phyloP scores from a whole-genome alignment of 441 rosid species.

The Cnidoscolus chayamansa region DNA sequence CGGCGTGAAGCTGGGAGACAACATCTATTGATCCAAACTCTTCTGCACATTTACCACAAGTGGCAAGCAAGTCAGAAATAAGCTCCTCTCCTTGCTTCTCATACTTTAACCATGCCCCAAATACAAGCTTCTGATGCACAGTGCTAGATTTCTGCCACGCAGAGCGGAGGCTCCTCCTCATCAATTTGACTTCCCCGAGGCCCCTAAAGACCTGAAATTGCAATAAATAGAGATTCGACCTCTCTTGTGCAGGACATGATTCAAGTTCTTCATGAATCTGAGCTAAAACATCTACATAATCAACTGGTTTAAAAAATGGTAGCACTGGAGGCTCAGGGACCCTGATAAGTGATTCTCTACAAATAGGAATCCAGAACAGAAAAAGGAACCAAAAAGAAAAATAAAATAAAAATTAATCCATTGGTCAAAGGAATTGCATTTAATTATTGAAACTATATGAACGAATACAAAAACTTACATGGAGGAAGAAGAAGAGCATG shows the following conservation, averaged over 20 bases:
- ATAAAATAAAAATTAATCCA: background rate
- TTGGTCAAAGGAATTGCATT: constrained; percentile 7
- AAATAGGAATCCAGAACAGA: constrained; percentile 24
- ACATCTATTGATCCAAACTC: constrained; percentile 71
- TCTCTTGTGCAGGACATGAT: constrained; percentile 60
- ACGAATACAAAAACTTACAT: constrained; percentile 49
- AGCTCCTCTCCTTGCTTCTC: constrained; percentile 90
- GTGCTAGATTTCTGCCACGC: constrained; percentile 87
- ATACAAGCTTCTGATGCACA: constrained; percentile 81
- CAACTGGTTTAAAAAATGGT: constrained; percentile 80
- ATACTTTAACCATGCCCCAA: constrained; percentile 89
- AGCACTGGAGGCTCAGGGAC: constrained; percentile 77
- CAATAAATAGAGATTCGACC: constrained; percentile 64
- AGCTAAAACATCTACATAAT: constrained; percentile 93
- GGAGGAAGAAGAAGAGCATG: constrained; percentile 58
- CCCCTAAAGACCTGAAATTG: constrained; percentile 93
- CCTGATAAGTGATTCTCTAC: constrained; percentile 94
- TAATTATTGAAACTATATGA: constrained; percentile 1
- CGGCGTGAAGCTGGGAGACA: constrained; percentile 48
- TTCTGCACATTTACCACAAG: constrained; percentile 66
- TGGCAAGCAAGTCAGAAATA: constrained; percentile 74
- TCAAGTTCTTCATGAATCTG: constrained; percentile 97
- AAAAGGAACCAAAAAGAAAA: background rate
- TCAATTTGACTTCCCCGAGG: constrained; percentile 80
- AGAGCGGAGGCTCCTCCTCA: constrained; percentile 79